Conservation (phyloP, 2,329 filamentous ascomycete genomes). For the Penicillium olsonii region DNA sequence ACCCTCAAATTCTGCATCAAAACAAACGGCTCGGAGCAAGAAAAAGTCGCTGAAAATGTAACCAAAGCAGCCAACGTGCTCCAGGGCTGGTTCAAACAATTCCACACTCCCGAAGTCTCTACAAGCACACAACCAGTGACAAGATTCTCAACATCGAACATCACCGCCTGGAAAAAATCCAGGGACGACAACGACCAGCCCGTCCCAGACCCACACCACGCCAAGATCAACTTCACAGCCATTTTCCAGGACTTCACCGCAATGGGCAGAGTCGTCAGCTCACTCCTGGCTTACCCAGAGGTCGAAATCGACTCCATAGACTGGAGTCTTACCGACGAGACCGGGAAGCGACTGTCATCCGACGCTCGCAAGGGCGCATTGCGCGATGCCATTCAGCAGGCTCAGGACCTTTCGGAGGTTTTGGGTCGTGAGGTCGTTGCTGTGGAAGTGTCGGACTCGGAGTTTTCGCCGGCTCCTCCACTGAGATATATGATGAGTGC, state of each 20-base stretch:
- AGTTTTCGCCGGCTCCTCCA: not conserved
- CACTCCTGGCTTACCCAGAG: constrained; percentile 18
- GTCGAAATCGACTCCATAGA: constrained; percentile 25
- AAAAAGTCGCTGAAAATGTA: constrained; percentile 9
- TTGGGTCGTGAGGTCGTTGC: constrained; percentile 19
- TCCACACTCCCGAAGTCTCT: not conserved
- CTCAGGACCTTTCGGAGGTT: constrained; percentile 23
- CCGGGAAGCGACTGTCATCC: constrained; percentile 17
- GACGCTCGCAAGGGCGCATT: constrained; percentile 25
- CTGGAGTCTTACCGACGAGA: constrained; percentile 29
- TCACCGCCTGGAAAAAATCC: constrained; percentile 4
- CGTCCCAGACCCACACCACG: constrained; percentile 17
- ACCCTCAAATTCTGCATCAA: constrained; percentile 2
- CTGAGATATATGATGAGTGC: not conserved
- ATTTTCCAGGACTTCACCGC: constrained; percentile 27
- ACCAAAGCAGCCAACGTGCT: constrained; percentile 4
- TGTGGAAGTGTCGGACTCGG: constrained; percentile 15
- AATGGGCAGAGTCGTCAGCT: constrained; percentile 20
- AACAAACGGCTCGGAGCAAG: not conserved
- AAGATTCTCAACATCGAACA: constrained; percentile 4
- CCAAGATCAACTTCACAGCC: constrained; percentile 19
- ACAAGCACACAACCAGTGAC: not conserved
- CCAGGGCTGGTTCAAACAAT: not conserved
- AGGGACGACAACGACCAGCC: constrained; percentile 7
- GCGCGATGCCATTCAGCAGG: constrained; percentile 26